These are phyloP conservation scores for Fusarium subtropicale DNA, from an alignment of 2,329 filamentous ascomycete species.

Conservation along the genomic window DNA sequence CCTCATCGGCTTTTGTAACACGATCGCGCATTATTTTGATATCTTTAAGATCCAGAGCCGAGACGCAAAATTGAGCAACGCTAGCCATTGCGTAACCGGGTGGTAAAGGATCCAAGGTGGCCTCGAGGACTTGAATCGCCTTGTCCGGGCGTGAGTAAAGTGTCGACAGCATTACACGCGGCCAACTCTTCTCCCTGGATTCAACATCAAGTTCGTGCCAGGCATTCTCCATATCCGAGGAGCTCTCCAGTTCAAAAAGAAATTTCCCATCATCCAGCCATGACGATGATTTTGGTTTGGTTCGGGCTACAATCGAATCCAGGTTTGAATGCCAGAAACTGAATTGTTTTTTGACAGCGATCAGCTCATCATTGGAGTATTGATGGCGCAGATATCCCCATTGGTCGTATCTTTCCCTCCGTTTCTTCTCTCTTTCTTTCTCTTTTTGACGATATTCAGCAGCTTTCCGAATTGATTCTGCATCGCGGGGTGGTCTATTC, in stretches of 20 bases:
- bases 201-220: slow-evolving; percentile 50
- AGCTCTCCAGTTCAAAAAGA: slow-evolving; percentile 48
- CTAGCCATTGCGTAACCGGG: slow-evolving; percentile 56
- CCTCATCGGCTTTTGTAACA: slow-evolving; percentile 46
- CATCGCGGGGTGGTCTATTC: background rate
- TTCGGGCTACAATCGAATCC: slow-evolving; percentile 32
- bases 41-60: slow-evolving; percentile 32
- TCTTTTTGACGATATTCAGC: slow-evolving; percentile 7
- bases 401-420: slow-evolving; percentile 41
- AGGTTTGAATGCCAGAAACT: slow-evolving; percentile 49
- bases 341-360: slow-evolving; percentile 41
- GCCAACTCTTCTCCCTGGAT: slow-evolving; percentile 49
- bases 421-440: slow-evolving; percentile 12
- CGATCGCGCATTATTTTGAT: slow-evolving; percentile 40
- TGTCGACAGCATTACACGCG: slow-evolving; percentile 52
- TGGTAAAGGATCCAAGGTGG: slow-evolving; percentile 53
- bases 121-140: slow-evolving; percentile 51
- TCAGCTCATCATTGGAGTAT: slow-evolving; percentile 40
- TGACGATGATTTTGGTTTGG: slow-evolving; percentile 36
- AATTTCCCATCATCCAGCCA: slow-evolving; percentile 47
- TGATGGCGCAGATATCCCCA: slow-evolving; percentile 52
- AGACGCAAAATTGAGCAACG: slow-evolving; percentile 50
- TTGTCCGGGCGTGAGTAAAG: slow-evolving; percentile 51
- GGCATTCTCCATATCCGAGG: slow-evolving; percentile 49
- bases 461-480: slow-evolving; percentile 9